phyloP scores from a whole-genome alignment of 2,329 filamentous ascomycete genomes.

The Aspergillus pseudotamarii region DNA sequence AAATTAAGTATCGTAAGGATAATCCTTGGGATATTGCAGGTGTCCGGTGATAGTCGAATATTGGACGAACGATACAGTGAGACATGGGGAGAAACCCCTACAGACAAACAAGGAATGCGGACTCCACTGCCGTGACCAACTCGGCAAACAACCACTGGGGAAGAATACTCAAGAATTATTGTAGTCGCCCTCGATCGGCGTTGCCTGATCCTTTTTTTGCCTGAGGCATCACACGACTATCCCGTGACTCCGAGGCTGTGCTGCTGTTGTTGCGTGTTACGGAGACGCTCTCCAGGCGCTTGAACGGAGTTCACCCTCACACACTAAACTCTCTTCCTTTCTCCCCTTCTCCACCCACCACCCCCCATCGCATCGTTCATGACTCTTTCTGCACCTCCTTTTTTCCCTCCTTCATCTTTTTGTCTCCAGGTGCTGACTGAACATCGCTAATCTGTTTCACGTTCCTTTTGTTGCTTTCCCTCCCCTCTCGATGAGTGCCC shows the following conservation, averaged over 20 bases:
- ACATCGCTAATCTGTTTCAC: constrained; percentile 11
- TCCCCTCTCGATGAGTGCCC: constrained; percentile 38
- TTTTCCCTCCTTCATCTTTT: constrained; percentile 6
- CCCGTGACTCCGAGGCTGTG: constrained; percentile 23
- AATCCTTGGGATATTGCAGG: neutral
- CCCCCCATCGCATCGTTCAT: constrained; percentile 5
- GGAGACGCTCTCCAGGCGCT: neutral
- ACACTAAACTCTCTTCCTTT: neutral
- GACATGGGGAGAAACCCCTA: too few species aligned
- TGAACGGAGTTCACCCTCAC: neutral
- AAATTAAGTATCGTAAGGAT: neutral
- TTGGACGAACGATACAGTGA: too few species aligned
- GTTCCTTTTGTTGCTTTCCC: constrained; percentile 12
- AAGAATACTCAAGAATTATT: neutral
- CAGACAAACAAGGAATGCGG: neutral
- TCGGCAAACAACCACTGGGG: too few species aligned
- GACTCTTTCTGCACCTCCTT: constrained; percentile 3
- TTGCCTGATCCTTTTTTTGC: constrained; percentile 14
- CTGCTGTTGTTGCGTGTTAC: neutral
- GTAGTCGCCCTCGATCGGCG: neutral
- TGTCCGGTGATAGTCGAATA: too few species aligned
- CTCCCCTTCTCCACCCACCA: neutral
- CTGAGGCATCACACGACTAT: constrained; percentile 9
- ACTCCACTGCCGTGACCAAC: neutral
- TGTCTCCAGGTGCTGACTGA: neutral